Evolutionary conservation across 1,139 yeast species (phyloP).

Genomic region (Yamadazyma buinensis): DNA sequence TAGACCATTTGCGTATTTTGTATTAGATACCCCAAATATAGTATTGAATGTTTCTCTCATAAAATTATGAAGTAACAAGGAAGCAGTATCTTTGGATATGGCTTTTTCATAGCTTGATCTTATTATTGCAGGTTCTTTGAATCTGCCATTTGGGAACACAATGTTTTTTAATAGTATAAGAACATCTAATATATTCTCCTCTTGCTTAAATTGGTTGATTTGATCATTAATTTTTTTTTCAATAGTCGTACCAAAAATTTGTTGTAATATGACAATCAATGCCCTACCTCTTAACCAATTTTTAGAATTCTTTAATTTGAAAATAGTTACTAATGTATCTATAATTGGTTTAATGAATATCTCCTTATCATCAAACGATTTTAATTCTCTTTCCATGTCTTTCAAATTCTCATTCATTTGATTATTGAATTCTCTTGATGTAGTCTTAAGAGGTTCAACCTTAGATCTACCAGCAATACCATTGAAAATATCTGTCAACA

Average conservation of each 20-base stretch:
- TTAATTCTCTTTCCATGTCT: constrained; percentile 43
- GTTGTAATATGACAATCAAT: constrained; percentile 74
- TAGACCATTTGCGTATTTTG: constrained; percentile 58
- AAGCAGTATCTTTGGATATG: constrained; percentile 57
- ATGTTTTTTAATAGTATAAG: constrained; percentile 40
- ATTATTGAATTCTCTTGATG: constrained; percentile 5
- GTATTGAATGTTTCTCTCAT: constrained; percentile 67
- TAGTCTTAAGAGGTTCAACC: not conserved
- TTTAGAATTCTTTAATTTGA: constrained; percentile 62
- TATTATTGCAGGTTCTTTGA: constrained; percentile 37
- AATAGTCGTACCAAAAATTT: constrained; percentile 81
- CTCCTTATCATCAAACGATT: constrained; percentile 32
- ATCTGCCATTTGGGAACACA: constrained; percentile 67
- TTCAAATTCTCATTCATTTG: constrained; percentile 28
- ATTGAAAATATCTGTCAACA: constrained; percentile 39
- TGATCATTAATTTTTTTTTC: constrained; percentile 61
- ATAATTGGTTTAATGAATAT: constrained; percentile 77
- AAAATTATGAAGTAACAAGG: constrained; percentile 50
- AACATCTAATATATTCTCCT: constrained; percentile 46
- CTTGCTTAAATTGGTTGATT: constrained; percentile 33
- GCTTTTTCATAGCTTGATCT: constrained; percentile 53
- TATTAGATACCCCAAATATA: constrained; percentile 66
- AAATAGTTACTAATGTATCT: constrained; percentile 66
- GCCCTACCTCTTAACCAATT: constrained; percentile 88
- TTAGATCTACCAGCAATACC: constrained; percentile 17